These are phyloP conservation scores for Prototheca stagnorum DNA, from an alignment of 163 green algal species.

Conservation along the genomic window DNA sequence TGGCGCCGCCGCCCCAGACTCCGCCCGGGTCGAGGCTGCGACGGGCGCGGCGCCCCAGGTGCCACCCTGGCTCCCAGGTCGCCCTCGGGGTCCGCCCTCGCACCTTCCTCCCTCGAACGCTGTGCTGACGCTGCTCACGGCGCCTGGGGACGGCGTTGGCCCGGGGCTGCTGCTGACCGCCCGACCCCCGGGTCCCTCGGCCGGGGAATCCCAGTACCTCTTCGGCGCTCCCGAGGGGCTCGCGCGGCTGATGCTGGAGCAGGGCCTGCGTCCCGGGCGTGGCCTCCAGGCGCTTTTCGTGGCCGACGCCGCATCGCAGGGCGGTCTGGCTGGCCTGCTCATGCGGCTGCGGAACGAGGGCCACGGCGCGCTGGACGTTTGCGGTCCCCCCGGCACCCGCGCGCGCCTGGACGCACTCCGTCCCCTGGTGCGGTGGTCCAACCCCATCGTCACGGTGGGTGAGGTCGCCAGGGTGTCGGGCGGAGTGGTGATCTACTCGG, in stretches of 20 bases:
- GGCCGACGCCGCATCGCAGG: conserved; percentile 1
- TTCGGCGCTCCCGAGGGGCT: conserved; percentile 64
- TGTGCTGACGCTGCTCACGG: too few species aligned
- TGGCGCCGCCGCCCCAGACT: too few species aligned
- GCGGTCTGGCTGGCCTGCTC: conserved; percentile 40
- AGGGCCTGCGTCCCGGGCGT: conserved; percentile 39
- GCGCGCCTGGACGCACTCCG: background rate
- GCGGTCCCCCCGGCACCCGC: conserved; percentile 30
- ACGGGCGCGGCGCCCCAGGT: too few species aligned
- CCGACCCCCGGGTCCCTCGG: too few species aligned
- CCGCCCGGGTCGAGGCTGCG: too few species aligned
- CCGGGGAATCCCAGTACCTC: conserved; percentile 76
- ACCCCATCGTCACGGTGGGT: background rate
- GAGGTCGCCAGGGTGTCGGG: background rate
- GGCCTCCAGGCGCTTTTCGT: conserved; percentile 36
- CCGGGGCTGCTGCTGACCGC: conserved; percentile 26
- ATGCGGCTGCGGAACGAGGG: conserved; percentile 61
- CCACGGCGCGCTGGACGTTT: conserved; percentile 37
- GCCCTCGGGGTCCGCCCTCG: too few species aligned
- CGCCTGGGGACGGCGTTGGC: conserved; percentile 29
- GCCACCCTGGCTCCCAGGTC: too few species aligned
- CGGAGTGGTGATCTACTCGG: background rate
- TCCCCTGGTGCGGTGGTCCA: background rate
- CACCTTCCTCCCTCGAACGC: too few species aligned
- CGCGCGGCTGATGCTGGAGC: conserved; percentile 60